A percentile compares a stretch with the other conserved stretches of the same genome.
Conservation (phyloP, 148 eudicot genomes). For the Amaranthus cruentus region DNA sequence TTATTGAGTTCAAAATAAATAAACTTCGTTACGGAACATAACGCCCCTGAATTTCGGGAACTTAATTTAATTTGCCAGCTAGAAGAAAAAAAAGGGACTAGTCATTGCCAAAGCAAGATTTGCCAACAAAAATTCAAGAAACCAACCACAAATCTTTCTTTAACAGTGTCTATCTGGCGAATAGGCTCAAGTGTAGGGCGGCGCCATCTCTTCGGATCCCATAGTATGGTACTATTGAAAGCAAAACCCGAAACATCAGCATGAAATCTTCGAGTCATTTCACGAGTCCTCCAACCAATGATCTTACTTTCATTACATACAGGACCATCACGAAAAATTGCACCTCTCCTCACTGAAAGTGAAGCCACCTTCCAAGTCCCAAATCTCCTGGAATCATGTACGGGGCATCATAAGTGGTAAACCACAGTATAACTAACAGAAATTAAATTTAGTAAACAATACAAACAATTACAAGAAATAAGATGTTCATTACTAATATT, state of each 20-base stretch:
- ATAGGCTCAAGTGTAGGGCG: conserved; percentile 52
- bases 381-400: conserved; percentile 49
- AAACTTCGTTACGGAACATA: neutral
- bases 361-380: conserved; percentile 81
- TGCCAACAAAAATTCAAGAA: neutral
- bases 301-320: conserved; percentile 65
- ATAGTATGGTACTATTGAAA: conserved; percentile 79
- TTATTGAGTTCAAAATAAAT: neutral
- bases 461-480: too few relatives aligned
- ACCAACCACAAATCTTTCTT: conserved; percentile 45
- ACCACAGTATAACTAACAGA: neutral
- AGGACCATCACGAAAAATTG: conserved; percentile 52
- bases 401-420: conserved; percentile 5
- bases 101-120: neutral
- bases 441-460: too few relatives aligned
- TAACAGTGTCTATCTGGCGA: conserved; percentile 52
- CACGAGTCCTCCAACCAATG: conserved; percentile 66
- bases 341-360: conserved; percentile 26
- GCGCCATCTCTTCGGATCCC: conserved; percentile 81
- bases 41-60: neutral
- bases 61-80: neutral
- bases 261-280: conserved; percentile 53
- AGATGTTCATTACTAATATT: neutral
- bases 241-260: conserved; percentile 72
- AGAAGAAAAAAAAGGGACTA: neutral